Conservation (phyloP, 495 filamentous ascomycete species). For the Cercophora samala region DNA sequence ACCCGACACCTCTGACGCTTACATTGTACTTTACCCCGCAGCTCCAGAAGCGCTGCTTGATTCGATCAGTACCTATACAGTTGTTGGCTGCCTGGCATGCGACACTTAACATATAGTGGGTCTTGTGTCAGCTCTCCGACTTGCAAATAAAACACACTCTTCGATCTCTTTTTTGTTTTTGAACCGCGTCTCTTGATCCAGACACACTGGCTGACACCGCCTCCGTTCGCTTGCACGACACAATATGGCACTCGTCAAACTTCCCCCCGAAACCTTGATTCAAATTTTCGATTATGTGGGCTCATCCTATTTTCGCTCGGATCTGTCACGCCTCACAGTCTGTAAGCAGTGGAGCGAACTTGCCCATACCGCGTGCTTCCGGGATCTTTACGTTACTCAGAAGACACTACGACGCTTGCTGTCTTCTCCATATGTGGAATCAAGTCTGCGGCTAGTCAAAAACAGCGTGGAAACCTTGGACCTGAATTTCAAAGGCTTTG, state of each 20-base stretch:
- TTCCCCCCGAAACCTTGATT: conserved; percentile 3
- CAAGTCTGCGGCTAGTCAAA: conserved; percentile 4
- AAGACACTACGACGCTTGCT: background rate
- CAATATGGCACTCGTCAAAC: conserved; percentile 1
- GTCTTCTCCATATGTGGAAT: conserved; percentile 4
- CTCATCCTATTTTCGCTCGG: conserved; percentile 5
- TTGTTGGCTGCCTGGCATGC: background rate
- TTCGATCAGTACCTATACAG: background rate
- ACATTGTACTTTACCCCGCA: no score
- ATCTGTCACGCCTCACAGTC: conserved; percentile 3
- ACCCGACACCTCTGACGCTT: no score
- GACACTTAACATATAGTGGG: background rate
- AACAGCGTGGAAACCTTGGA: conserved; percentile 1
- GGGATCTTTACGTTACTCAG: conserved; percentile 1
- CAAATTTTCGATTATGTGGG: background rate
- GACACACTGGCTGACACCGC: background rate
- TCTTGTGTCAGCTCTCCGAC: background rate
- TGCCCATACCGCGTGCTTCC: background rate
- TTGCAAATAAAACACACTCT: background rate
- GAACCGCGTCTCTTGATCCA: background rate
- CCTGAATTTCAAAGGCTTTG: conserved; percentile 1
- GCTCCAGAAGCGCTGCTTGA: background rate
- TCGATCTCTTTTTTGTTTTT: background rate
- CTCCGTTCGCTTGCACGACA: background rate
- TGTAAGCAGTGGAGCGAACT: background rate